phyloP scores from a whole-genome alignment of 257 asterid species.

The Capsicum baccatum region DNA sequence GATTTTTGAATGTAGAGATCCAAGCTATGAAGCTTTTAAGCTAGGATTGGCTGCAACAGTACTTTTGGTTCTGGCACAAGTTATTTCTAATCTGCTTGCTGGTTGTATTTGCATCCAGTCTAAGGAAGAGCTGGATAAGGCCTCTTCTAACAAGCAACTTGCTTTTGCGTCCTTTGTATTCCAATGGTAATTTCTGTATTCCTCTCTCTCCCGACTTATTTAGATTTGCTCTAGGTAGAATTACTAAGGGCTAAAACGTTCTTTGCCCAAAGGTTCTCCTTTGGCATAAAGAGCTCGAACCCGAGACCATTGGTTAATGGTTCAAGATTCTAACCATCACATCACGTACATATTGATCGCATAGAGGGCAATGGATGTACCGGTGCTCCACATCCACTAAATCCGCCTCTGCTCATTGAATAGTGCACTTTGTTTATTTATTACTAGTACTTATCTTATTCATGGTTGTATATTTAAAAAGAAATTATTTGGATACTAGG shows the following conservation, averaged over 20 bases:
- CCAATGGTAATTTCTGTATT: conserved; percentile 56
- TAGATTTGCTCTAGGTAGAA: neutral
- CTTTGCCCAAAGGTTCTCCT: neutral
- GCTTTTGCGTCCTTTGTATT: conserved; percentile 73
- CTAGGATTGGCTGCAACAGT: conserved; percentile 75
- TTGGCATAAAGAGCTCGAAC: neutral
- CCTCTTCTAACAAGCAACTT: conserved; percentile 74
- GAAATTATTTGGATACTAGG: conserved; percentile 37
- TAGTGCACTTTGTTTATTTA: neutral
- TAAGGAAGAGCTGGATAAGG: conserved; percentile 62
- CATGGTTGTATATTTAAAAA: neutral
- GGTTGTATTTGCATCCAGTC: conserved; percentile 76
- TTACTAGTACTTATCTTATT: neutral
- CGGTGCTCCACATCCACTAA: neutral
- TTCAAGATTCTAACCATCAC: neutral
- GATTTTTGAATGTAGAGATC: conserved; percentile 82
- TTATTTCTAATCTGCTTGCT: conserved; percentile 51
- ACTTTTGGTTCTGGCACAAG: conserved; percentile 68
- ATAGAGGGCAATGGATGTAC: neutral
- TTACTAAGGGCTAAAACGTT: neutral
- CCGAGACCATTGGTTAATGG: neutral
- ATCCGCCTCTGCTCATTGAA: neutral
- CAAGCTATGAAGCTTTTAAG: conserved; percentile 78
- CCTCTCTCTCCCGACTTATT: neutral
- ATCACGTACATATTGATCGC: neutral